Evolutionary conservation across 371 early-diverging fungal genomes (phyloP).

Genomic region (Paraphysoderma sedebokerense): DNA sequence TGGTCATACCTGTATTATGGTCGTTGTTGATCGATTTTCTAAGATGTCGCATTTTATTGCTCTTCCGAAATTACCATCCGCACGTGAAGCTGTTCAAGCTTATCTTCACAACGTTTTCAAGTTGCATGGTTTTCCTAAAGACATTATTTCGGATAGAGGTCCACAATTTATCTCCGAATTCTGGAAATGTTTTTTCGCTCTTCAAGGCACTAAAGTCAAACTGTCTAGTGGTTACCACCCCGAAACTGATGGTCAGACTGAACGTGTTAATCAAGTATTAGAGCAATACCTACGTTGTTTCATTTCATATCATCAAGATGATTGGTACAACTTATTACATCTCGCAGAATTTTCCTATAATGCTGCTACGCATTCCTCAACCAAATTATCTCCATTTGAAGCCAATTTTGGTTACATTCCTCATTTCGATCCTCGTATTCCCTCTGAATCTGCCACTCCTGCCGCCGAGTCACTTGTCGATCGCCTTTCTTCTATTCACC

Average conservation of each 20-base stretch:
- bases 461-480: too few relatives aligned
- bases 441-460: too few relatives aligned
- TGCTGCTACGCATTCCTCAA: conserved; percentile 14
- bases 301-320: conserved; percentile 16
- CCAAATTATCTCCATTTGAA: conserved; percentile 10
- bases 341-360: conserved; percentile 31
- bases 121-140: conserved; percentile 13
- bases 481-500: too few relatives aligned
- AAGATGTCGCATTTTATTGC: conserved; percentile 15
- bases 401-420: conserved; percentile 14
- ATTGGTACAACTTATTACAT: conserved; percentile 24
- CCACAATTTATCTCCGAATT: conserved; percentile 18
- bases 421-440: too few relatives aligned
- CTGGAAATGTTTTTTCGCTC: conserved; percentile 12
- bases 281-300: conserved; percentile 28
- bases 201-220: conserved; percentile 10
- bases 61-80: conserved; percentile 2
- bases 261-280: conserved; percentile 23
- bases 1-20: conserved; percentile 3
- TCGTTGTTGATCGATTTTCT: conserved; percentile 9
- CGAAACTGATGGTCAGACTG: conserved; percentile 35
- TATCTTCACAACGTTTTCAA: conserved; percentile 9
- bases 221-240: conserved; percentile 24
- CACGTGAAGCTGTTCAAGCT: conserved; percentile 8
- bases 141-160: conserved; percentile 20